Conservation (phyloP, 2,329 filamentous ascomycete species). For the Cladobotryum mycophilum region DNA sequence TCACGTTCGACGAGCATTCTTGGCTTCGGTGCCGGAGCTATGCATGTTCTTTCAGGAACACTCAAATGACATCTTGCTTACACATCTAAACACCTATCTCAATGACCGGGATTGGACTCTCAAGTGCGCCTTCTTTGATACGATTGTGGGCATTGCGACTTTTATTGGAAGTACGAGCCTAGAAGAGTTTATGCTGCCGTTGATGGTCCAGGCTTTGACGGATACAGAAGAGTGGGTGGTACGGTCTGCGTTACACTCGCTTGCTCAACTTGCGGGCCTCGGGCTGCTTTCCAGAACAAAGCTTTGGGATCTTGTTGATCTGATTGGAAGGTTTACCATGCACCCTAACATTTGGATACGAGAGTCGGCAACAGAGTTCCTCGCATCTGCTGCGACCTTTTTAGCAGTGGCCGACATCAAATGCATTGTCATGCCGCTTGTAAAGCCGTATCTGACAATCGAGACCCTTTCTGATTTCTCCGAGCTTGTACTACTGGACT, state of each 20-base stretch:
- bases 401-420: conserved; percentile 73
- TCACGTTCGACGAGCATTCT: conserved; percentile 81
- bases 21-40: conserved; percentile 83
- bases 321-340: conserved; percentile 78
- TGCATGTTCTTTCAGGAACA: conserved; percentile 94
- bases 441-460: conserved; percentile 76
- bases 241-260: conserved; percentile 78
- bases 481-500: conserved; percentile 70
- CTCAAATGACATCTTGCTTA: conserved; percentile 91
- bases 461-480: conserved; percentile 59
- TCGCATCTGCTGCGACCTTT: conserved; percentile 69
- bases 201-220: conserved; percentile 92
- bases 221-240: conserved; percentile 93
- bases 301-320: conserved; percentile 80
- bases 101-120: conserved; percentile 96
- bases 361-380: conserved; percentile 78
- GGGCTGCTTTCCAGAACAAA: conserved; percentile 80
- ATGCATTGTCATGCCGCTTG: conserved; percentile 74
- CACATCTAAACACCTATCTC: conserved; percentile 92
- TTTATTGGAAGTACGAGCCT: conserved; percentile 85
- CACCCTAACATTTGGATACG: conserved; percentile 95
- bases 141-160: conserved; percentile 84
- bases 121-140: conserved; percentile 94
- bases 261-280: conserved; percentile 81
- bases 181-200: conserved; percentile 89